Base-by-base conservation (phyloP, 2,329 filamentous ascomycete species). In the Sporothrix brasiliensis region DNA sequence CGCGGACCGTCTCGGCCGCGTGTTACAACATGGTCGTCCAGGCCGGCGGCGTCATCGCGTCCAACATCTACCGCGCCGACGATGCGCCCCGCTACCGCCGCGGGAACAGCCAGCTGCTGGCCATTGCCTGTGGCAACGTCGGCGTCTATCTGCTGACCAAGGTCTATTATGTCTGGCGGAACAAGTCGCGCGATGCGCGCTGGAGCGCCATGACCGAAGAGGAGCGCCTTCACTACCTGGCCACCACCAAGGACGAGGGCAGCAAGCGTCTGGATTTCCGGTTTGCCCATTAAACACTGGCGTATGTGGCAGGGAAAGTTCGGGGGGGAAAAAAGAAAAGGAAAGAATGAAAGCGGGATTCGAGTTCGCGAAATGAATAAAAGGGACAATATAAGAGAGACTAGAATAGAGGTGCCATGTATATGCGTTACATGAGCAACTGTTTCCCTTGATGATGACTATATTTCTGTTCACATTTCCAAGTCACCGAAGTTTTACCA, bases 1-100 rank as follows among this genome's bases (percentile, higher is more conserved):
- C 86, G 6, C 81, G 88, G 7, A 87, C 88, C 1, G 87, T 91
- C 1, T 86, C 87, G 0, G 85, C 87, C 0, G 88, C 87, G 0
- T 79, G 87, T n/a, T 90, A 90, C 77, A 90, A 90, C 75, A 85
- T 85, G 82, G 81, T 78, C 39, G 79, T 82, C 1, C 83, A 85
- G 73, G 78, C 80, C 0, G 78, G 79, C n/a, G 78, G 77, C 0
- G 81, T 84, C 44, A 81, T 82, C 66, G 73, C 76, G 0, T 77
- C 79, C 44, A 83, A 83, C 71, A 80, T 82, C 11, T 82, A 81
- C 70, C 77, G 80, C 4, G 72, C 75, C 30, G 79, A 80, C 16
- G 79, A 80, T 39, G 74, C 74, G 14, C 86, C 86, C 0, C 77
- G 81, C 4, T 89, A 89, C 73, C 77, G 80, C 6, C 80, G 82